A percentile compares a stretch with the other conserved stretches of the same genome.
Evolutionary conservation across 495 filamentous ascomycete species (phyloP).

Genomic region (Stereocaulon alpinum): DNA sequence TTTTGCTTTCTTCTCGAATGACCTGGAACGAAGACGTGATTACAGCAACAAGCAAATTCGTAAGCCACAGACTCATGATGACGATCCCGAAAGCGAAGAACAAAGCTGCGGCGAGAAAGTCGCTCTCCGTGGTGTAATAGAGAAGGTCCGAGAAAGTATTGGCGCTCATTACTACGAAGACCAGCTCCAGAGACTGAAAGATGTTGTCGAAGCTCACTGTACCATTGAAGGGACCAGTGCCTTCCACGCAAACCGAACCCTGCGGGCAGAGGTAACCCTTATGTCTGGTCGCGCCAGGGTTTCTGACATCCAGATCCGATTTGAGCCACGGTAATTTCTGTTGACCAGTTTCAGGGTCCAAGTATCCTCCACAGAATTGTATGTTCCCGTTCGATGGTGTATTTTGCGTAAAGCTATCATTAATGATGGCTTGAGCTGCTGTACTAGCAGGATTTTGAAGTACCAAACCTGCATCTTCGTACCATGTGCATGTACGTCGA

Average conservation of each 20-base stretch:
- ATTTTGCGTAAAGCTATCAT: conserved; percentile 33
- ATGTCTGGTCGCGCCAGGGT: conserved; percentile 34
- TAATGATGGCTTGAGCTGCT: conserved; percentile 4
- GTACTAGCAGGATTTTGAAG: conserved; percentile 15
- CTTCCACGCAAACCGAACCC: conserved; percentile 72
- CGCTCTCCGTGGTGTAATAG: conserved; percentile 83
- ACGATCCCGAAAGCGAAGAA: conserved; percentile 83
- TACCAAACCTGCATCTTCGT: conserved; percentile 33
- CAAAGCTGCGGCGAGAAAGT: conserved; percentile 74
- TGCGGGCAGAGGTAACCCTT: conserved; percentile 91
- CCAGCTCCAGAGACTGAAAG: conserved; percentile 75
- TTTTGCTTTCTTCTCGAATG: conserved; percentile 90
- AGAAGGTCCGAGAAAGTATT: conserved; percentile 94
- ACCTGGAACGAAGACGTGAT: conserved; percentile 99
- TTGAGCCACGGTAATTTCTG: conserved; percentile 54
- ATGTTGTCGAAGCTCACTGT: conserved; percentile 96
- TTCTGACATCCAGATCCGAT: conserved; percentile 35
- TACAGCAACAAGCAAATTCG: conserved; percentile 92
- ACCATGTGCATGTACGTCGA: conserved; percentile 79
- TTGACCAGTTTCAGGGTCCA: conserved; percentile 47
- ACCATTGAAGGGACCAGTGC: conserved; percentile 67
- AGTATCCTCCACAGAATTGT: conserved; percentile 79
- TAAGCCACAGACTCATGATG: conserved; percentile 92
- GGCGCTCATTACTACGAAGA: conserved; percentile 98
- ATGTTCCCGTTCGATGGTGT: conserved; percentile 38